Conservation (phyloP, 768 basidiomycete genomes). For the Boletus tomentosulus region DNA sequence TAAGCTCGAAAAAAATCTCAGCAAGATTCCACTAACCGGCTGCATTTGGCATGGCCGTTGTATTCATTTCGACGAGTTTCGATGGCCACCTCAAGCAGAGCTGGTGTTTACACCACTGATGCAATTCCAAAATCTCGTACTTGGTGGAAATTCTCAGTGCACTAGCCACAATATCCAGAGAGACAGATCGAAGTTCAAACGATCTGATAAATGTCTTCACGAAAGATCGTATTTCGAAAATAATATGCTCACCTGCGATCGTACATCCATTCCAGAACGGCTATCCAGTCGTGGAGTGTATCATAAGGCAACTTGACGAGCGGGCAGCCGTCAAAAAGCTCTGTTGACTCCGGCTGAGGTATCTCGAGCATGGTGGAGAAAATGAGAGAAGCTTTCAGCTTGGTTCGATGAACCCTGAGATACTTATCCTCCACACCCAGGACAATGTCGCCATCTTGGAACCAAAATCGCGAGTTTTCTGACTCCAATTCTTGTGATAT, state of each 20-base stretch:
- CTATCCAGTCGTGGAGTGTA: conserved; percentile 28
- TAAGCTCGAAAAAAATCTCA: neutral
- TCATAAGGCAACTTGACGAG: conserved; percentile 27
- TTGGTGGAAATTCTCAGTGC: conserved; percentile 35
- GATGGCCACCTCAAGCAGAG: conserved; percentile 30
- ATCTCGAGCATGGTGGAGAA: conserved; percentile 37
- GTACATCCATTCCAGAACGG: conserved; percentile 33
- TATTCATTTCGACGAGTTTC: conserved; percentile 25
- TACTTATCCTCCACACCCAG: conserved; percentile 21
- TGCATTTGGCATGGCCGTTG: conserved; percentile 26
- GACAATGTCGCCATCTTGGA: conserved; percentile 35
- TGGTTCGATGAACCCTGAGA: conserved; percentile 26
- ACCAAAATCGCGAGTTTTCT: conserved; percentile 21
- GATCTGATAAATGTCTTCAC: conserved; percentile 11
- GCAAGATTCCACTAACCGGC: conserved; percentile 11
- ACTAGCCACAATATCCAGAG: conserved; percentile 26
- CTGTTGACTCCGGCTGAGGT: conserved; percentile 28
- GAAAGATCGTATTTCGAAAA: neutral
- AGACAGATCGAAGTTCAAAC: conserved; percentile 18
- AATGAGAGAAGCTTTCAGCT: conserved; percentile 12
- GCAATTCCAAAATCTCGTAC: conserved; percentile 32
- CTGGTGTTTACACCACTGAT: conserved; percentile 22
- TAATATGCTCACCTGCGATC: conserved; percentile 25
- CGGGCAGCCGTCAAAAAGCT: conserved; percentile 32
- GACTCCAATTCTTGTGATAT: neutral